A percentile compares a stretch with the other conserved stretches of the same genome.
phyloP scores from a whole-genome alignment of 768 basidiomycete species.

The Mycena epipterygia region DNA sequence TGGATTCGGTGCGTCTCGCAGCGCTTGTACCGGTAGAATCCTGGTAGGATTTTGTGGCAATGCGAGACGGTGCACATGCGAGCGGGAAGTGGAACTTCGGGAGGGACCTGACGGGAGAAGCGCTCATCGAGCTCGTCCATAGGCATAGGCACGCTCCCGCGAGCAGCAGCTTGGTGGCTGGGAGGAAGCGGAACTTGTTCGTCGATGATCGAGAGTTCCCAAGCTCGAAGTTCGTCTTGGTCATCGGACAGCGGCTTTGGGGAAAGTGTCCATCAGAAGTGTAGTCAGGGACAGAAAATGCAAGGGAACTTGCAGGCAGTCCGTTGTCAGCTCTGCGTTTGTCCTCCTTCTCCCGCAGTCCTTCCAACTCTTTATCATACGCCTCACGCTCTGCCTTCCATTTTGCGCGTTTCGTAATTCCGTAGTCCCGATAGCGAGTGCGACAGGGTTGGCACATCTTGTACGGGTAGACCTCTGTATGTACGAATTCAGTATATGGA shows the following conservation, averaged over 20 bases:
- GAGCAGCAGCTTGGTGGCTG: background rate
- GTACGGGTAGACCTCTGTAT: constrained; percentile 48
- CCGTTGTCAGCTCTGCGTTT: constrained; percentile 49
- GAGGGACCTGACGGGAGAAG: background rate
- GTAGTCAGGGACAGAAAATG: background rate
- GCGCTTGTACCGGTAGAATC: constrained; percentile 62
- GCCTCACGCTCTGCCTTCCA: constrained; percentile 62
- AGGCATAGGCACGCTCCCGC: constrained; percentile 11
- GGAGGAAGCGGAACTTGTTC: constrained; percentile 44
- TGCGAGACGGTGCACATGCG: constrained; percentile 73
- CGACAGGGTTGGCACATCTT: constrained; percentile 65
- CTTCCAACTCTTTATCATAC: constrained; percentile 56
- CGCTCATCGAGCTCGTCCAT: background rate
- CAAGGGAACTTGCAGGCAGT: constrained; percentile 49
- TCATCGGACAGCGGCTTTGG: constrained; percentile 51
- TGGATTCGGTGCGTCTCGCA: constrained; percentile 71
- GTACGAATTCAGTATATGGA: background rate
- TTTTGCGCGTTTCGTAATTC: constrained; percentile 67
- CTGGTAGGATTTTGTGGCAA: constrained; percentile 65
- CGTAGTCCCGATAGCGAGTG: constrained; percentile 63
- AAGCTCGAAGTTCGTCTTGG: constrained; percentile 50
- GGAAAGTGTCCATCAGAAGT: constrained; percentile 8
- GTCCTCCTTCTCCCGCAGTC: constrained; percentile 55
- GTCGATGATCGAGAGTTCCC: constrained; percentile 52
- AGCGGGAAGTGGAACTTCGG: constrained; percentile 43